Evolutionary conservation across 164 flowering plant species (phyloP).

Genomic region (Piper longum): DNA sequence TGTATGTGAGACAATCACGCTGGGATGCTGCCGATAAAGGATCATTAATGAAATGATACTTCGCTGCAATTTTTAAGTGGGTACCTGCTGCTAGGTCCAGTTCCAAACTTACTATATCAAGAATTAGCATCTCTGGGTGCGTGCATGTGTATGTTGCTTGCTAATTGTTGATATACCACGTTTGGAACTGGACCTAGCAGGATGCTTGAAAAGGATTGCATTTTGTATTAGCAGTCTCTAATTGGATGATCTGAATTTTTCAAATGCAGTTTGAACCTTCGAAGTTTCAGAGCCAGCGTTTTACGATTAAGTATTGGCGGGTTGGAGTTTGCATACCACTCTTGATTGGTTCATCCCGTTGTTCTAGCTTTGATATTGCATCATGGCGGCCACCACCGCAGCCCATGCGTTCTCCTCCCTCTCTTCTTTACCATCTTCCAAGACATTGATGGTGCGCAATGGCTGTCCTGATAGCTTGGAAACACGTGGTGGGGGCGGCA

Average conservation of each 20-base stretch:
- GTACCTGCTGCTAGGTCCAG: no score
- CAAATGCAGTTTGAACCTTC: no score
- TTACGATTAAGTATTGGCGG: background rate
- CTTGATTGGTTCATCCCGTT: background rate
- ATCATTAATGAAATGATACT: no score
- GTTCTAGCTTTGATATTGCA: background rate
- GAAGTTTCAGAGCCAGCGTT: background rate
- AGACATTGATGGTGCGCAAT: slow-evolving; percentile 25
- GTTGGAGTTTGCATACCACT: background rate
- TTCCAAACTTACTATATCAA: no score
- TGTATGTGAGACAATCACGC: background rate
- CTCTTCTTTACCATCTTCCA: slow-evolving; percentile 24
- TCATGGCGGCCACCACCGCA: slow-evolving; percentile 69
- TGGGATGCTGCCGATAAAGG: background rate
- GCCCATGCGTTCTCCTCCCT: slow-evolving; percentile 50
- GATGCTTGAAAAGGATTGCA: background rate
- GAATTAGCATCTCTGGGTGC: background rate
- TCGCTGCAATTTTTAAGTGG: no score
- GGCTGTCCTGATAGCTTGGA: slow-evolving; percentile 45
- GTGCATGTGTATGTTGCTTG: background rate
- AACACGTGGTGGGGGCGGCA: slow-evolving; percentile 20
- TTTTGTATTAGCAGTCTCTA: no score
- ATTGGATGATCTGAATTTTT: no score
- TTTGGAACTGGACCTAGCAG: background rate
- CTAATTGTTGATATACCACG: no score